Evolutionary conservation across 1,284 basidiomycete species (phyloP).

Genomic region (Bjerkandera adusta): DNA sequence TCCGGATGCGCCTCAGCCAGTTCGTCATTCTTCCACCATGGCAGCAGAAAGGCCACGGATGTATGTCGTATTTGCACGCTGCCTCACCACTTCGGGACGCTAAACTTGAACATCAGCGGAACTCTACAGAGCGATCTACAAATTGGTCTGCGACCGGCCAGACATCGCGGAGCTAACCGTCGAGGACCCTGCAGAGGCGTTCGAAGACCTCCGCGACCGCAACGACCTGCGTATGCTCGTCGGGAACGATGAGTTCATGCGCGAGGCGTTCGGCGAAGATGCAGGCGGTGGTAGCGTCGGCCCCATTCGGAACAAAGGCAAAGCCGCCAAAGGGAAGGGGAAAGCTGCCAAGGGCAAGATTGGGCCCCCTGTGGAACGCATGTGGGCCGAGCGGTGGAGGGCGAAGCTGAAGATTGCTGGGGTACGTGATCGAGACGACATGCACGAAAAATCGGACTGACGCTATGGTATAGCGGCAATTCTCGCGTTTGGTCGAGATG

Average conservation of each 20-base stretch:
- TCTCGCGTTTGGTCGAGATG: conserved; percentile 91
- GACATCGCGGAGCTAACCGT: conserved; percentile 89
- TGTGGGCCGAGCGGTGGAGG: conserved; percentile 82
- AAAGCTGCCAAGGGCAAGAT: conserved; percentile 68
- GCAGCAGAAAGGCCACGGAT: conserved; percentile 86
- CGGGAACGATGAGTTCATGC: conserved; percentile 59
- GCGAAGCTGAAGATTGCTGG: conserved; percentile 86
- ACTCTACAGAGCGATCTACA: conserved; percentile 87
- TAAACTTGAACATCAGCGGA: conserved; percentile 62
- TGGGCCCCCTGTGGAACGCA: conserved; percentile 73
- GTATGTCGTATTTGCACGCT: conserved; percentile 44
- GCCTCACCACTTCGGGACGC: background rate
- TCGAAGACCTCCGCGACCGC: conserved; percentile 92
- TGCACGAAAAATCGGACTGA: no score
- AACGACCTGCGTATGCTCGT: conserved; percentile 88
- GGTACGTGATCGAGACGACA: no score
- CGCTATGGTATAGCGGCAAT: conserved; percentile 71
- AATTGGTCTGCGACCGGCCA: conserved; percentile 64
- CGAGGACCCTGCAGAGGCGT: conserved; percentile 96
- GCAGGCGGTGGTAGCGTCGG: conserved; percentile 4
- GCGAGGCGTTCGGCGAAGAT: conserved; percentile 55
- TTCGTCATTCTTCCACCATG: conserved; percentile 91
- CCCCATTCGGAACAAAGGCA: conserved; percentile 6
- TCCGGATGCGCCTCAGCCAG: conserved; percentile 86
- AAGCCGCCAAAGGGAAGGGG: conserved; percentile 42